Base-by-base conservation (phyloP, 345 rosid species). In the Euphorbia lathyris region DNA sequence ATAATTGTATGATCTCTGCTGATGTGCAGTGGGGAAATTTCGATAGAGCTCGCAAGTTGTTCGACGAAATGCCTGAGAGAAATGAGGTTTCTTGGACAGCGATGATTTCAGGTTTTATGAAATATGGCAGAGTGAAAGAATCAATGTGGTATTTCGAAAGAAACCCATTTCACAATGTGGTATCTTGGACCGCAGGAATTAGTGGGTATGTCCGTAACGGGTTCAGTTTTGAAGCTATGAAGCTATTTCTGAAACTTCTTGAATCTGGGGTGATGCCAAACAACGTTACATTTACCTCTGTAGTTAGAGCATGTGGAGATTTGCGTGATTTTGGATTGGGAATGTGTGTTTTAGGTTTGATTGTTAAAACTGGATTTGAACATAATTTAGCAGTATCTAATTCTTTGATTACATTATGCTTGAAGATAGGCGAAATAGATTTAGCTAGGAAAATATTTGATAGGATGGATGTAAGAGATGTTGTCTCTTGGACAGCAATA, bases 31-130 rank as follows among this genome's bases (percentile, higher is more conserved):
- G 83, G 83, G 92, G 87, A 57, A 73, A 83, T 16, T 68, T 87
- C 16, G 74, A 75, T 71, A 66, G 74, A 69, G 91, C 91, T 50
- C 87, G 63, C 10, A 59, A 50, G 36, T 22, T 87, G 80, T 84
- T 84, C 70, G 87, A 85, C 23, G 86, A 81, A 85, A 87, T 87
- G 91, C 88, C 87, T 7, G 77, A 79, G 23, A 85, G 84, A 62
- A 84, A 85, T 26, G 88, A 78, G 62, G 77, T 84, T 23, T 76
- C 88, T 0, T 87, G 91, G 91, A 85, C 88, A 0, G 62, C 79
- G 16, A 45, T 87, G 77, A 80, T 87, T 72, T 83, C 86, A 8
- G 88, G 88, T 12, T 72, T 81, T 50, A 81, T 87, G 87, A 87
- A 75, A 72, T 65, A 74, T 19, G 88, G 88, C 63, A 78, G 73